Conservation (phyloP, 2,329 filamentous ascomycete genomes). For the Ustilaginoidea virens region DNA sequence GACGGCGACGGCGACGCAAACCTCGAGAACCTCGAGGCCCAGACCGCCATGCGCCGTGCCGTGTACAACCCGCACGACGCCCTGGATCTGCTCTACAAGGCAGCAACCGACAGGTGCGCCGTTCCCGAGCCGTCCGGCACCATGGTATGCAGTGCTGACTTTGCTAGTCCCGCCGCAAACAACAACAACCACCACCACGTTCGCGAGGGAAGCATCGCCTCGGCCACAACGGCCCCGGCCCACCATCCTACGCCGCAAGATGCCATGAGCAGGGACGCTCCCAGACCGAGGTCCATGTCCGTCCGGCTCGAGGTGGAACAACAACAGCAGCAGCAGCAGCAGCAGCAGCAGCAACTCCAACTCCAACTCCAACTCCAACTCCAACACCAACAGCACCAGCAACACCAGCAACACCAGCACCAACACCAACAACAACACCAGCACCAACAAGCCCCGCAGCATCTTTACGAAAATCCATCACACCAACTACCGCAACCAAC, state of each 20-base stretch:
- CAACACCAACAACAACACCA: not conserved
- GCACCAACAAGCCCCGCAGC: not conserved
- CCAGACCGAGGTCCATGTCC: conserved; percentile 6
- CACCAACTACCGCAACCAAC: conserved; percentile 11
- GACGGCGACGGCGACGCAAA: conserved; percentile 43
- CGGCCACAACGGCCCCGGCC: conserved; percentile 8
- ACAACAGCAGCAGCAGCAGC: not conserved
- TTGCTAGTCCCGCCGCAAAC: conserved; percentile 10
- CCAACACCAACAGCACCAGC: conserved; percentile 1
- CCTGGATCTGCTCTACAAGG: conserved; percentile 80
- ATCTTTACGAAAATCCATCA: not conserved
- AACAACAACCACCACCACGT: conserved; percentile 11
- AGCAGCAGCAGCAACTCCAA: not conserved
- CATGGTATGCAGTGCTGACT: conserved; percentile 5
- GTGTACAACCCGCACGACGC: conserved; percentile 90
- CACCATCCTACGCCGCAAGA: conserved; percentile 7
- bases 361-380: no score
- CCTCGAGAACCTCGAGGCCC: conserved; percentile 49
- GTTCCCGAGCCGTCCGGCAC: conserved; percentile 9
- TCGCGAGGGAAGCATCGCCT: conserved; percentile 15
- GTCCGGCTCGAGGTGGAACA: conserved; percentile 6
- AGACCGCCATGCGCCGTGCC: conserved; percentile 49
- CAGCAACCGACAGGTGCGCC: conserved; percentile 48
- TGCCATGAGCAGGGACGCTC: conserved; percentile 1
- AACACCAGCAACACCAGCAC: conserved; percentile 1